A percentile compares a stretch with the other conserved stretches of the same genome.
Conservation (phyloP, 2,329 filamentous ascomycete genomes). For the Ascochyta lentis region DNA sequence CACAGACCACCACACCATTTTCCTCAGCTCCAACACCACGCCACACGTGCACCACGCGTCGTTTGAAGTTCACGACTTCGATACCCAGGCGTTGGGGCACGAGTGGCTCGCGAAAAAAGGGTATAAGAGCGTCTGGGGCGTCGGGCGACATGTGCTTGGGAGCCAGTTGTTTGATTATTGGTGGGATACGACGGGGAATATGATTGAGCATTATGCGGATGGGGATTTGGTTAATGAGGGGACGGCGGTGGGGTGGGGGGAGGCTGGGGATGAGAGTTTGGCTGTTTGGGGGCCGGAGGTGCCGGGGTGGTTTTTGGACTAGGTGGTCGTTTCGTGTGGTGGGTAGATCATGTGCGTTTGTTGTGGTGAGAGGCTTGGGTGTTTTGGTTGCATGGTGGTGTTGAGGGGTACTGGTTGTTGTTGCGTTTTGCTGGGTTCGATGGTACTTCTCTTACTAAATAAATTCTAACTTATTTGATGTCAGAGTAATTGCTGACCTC, state of each 20-base stretch:
- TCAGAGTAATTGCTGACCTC: no score
- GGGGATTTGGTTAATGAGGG: slow-evolving; percentile 70
- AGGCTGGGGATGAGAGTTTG: slow-evolving; percentile 50
- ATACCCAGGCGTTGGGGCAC: slow-evolving; percentile 73
- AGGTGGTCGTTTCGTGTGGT: not conserved
- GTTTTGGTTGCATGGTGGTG: no score
- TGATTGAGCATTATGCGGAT: slow-evolving; percentile 74
- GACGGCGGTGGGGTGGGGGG: slow-evolving; percentile 54
- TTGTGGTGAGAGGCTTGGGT: no score
- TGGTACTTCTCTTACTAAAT: no score
- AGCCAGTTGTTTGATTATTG: slow-evolving; percentile 78
- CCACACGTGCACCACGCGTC: slow-evolving; percentile 70
- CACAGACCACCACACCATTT: slow-evolving; percentile 64
- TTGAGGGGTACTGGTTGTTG: no score
- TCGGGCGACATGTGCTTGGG: slow-evolving; percentile 73
- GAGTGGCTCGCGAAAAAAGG: slow-evolving; percentile 69
- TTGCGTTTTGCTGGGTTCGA: no score
- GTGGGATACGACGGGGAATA: slow-evolving; percentile 69
- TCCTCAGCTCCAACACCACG: slow-evolving; percentile 52
- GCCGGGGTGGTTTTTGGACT: slow-evolving; percentile 48
- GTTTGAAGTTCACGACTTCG: slow-evolving; percentile 74
- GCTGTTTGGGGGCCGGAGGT: slow-evolving; percentile 54
- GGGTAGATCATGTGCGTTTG: no score
- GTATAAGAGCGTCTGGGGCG: slow-evolving; percentile 72
- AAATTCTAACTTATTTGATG: no score